Evolutionary conservation across 805 yeast genomes (phyloP), one percentile per base, ranked within the genome.

Genomic region (Metschnikowia reukaufii): DNA sequence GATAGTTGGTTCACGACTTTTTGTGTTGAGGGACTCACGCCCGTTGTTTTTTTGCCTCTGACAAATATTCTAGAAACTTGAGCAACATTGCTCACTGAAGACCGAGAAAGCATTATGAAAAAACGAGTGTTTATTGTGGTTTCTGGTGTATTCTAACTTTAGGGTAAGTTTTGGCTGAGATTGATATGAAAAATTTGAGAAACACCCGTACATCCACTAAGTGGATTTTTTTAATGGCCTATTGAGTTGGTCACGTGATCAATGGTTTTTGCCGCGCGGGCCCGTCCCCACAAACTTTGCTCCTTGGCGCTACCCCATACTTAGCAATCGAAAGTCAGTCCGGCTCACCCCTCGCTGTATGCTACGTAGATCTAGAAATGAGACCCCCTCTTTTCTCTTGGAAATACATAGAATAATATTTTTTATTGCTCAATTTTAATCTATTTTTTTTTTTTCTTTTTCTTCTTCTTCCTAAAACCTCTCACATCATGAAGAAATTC

Each of bases 1-100:
- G 95, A 84, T 52, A 92, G 76, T 69, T 83, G 85, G 56, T 72
- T 70, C 37, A 72, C 74, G 42, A 72, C 72, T 50, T 60, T 70
- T 46, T 72, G 76, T 6, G 77, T 72, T 30, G 74, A 64, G 12
- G 72, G 60, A 44, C 58, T 64, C 37, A 65, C 54, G 9, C 66
- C 59, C 17, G 63, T 54, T 36, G 64, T 62, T 47, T 59, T 61
- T 53, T 67, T 67, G 4, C 64, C 64, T 45, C 72, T 68, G 19
- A 61, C 58, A 44, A 66, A 66, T 39, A 50, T 52, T 39, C 30
- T 46, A 18, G 44, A 36, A 35, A 43, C 20, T 6, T 37, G 44
- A 15, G 33, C 27, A n/a, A 38, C 33, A 34, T 25, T 16, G 37
- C 45, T 31, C 23, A 31, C 12, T 10, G 32, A 16, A 21, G 36